Evolutionary conservation across 805 yeast genomes (phyloP), one percentile per base, ranked within the genome.

Genomic region (Yamadazyma paraphyllophila): DNA sequence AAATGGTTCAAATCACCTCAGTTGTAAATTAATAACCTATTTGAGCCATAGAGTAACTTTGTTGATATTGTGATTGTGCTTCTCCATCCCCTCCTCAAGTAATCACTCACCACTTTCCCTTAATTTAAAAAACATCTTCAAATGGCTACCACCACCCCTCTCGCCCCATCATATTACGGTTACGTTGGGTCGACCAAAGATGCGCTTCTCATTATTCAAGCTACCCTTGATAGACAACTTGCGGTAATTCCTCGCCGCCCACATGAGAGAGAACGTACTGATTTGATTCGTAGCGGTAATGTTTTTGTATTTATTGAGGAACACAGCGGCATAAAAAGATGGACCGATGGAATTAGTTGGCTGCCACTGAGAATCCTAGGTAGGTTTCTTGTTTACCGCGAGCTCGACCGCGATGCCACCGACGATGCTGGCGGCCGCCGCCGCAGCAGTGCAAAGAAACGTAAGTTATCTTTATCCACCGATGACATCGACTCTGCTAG

Each of bases 261-360:
- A 0, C 86, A 81, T 48, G 96, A 88, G 57, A 70, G 80, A 16
- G 97, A 90, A 64, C 72, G 96, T 13, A 57, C 74, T 0, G 63
- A 66, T 3, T 69, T 88, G 41, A 88, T 91, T 29, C 68, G 73
- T 44, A 82, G 89, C 8, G 97, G 97, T 0, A 81, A 82, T 53
- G 82, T 89, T 1, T 90, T 91, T 64, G 88, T 92, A 1, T 90
- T 91, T 58, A 78, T 85, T 39, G 96, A 91, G 63, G 88, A 85
- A 53, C 71, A 77, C 10, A 82, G 91, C 0, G 90, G 92, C 2
- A 90, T 91, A 49, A 87, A 86, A 60, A 74, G 98, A 48, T 91
- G 98, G 98, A 91, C 98, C 1, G 98, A 91, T 59, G 96, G 97
- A n/a, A 79, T 88, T 11, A 73, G 91, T 11, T 91, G 98, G 98